Evolutionary conservation across 2,329 filamentous ascomycete genomes (phyloP).

Genomic region (Aspergillus novofumigatus): DNA sequence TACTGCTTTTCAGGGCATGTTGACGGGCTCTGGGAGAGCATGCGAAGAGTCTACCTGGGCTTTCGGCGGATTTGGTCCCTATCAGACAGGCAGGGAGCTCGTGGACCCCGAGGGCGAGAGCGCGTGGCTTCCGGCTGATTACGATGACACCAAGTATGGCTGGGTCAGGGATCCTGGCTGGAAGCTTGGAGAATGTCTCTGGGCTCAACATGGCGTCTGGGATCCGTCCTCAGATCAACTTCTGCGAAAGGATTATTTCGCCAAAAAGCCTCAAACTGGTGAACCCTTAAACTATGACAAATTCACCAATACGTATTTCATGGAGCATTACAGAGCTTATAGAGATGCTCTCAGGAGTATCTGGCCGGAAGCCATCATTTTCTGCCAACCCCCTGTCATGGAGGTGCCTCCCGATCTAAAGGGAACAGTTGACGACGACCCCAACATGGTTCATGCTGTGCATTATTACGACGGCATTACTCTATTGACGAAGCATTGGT

Average conservation of each 20-base stretch:
- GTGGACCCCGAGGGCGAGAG: slow-evolving; percentile 82
- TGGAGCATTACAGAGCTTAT: slow-evolving; percentile 78
- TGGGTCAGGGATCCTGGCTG: slow-evolving; percentile 85
- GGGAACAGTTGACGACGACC: slow-evolving; percentile 82
- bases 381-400: slow-evolving; percentile 87
- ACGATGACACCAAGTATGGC: slow-evolving; percentile 82
- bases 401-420: slow-evolving; percentile 88
- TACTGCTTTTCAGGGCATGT: slow-evolving; percentile 88
- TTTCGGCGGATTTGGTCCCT: slow-evolving; percentile 87
- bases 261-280: slow-evolving; percentile 69
- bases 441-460: slow-evolving; percentile 83
- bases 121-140: slow-evolving; percentile 78
- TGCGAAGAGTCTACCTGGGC: slow-evolving; percentile 90
- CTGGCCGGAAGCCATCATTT: slow-evolving; percentile 77
- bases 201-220: slow-evolving; percentile 97
- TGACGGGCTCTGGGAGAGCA: slow-evolving; percentile 85
- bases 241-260: slow-evolving; percentile 82
- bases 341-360: slow-evolving; percentile 68
- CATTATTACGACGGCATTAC: slow-evolving; percentile 98
- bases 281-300: slow-evolving; percentile 71
- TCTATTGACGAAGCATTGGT: slow-evolving; percentile 95
- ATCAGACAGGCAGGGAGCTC: slow-evolving; percentile 76
- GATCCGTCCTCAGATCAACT: slow-evolving; percentile 73
- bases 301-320: slow-evolving; percentile 88
- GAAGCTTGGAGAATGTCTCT: slow-evolving; percentile 91